Base-by-base conservation (phyloP, 495 filamentous ascomycete species). In the Penicillium longicatenatum region DNA sequence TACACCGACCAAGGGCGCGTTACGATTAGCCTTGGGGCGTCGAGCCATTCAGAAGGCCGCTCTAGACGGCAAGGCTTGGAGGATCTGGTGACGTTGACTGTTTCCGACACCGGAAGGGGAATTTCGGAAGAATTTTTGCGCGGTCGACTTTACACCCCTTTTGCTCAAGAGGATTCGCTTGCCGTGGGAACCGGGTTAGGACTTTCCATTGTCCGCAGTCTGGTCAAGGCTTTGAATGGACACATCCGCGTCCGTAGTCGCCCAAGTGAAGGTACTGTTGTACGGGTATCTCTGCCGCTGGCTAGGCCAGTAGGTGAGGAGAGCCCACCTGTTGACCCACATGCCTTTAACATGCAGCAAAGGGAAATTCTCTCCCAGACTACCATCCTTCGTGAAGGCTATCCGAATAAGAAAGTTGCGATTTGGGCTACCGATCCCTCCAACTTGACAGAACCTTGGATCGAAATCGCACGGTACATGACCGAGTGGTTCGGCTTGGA, bases 81-180 rank as follows among this genome's bases (percentile, higher is more conserved):
- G 62, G 68, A 81, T 14, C 22, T 75, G 37, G 69, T 79, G 8
- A 78, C 75, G 0, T 57, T 90, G 51, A 79, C 78, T 1, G 79
- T 91, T 8, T 74, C 79, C 5, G 88, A 91, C 61, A 87, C 87
- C 1, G 87, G 88, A 11, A 83, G 82, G 45, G 90, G 90, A n/a
- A 92, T 93, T 46, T 85, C 81, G 1, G 78, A 86, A 37, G 87
- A 90, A 46, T 92, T 86, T 63, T 67, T 92, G 41, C 83, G 84
- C n/a, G 83, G 84, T 21, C 79, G 82, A 21, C 65, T 92, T 1
- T 92, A 86, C 63, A 87, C 83, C 5, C 88, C 90, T 1, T 93
- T 92, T 61, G 82, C 86, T 0, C 90, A 93, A 56, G 90, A 93
- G 64, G 83, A 92, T 59, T 73, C 78, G 1, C 68, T 85, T 16